phyloP scores from a whole-genome alignment of 1,284 basidiomycete genomes.

The Puccinia novopanici region DNA sequence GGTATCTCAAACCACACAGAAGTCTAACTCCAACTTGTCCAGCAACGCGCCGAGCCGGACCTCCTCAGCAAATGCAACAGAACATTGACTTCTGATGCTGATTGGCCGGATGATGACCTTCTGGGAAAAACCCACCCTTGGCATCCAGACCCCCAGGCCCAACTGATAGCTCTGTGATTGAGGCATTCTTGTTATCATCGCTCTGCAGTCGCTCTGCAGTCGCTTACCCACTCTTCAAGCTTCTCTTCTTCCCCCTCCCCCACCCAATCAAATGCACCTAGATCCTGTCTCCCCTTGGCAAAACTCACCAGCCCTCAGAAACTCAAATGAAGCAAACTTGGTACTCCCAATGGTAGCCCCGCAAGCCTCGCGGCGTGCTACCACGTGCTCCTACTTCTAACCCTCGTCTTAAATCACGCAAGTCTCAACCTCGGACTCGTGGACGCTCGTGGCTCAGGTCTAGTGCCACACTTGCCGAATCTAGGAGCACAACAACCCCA shows the following conservation, averaged over 20 bases:
- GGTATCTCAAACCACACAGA: slow-evolving; percentile 4
- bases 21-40: not conserved
- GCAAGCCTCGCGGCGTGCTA: slow-evolving; percentile 39
- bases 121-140: not conserved
- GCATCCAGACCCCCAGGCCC: not conserved
- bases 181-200: slow-evolving; percentile 28
- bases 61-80: not conserved
- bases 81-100: not conserved
- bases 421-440: slow-evolving; percentile 4
- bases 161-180: not conserved
- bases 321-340: slow-evolving; percentile 34
- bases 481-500: slow-evolving; percentile 3
- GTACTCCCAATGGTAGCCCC: slow-evolving; percentile 31
- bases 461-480: not conserved
- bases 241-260: slow-evolving; percentile 44
- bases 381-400: slow-evolving; percentile 31
- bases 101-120: not conserved
- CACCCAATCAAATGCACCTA: slow-evolving; percentile 41
- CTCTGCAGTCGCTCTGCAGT: too few species aligned
- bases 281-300: slow-evolving; percentile 45
- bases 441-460: not conserved
- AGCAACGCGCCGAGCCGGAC: not conserved
- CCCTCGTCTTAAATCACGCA: not conserved
- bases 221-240: slow-evolving; percentile 37
- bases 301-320: slow-evolving; percentile 39